A percentile compares a stretch with the other conserved stretches of the same genome.
Conservation (phyloP, 2,329 filamentous ascomycete genomes). For the Botrytis medusae region DNA sequence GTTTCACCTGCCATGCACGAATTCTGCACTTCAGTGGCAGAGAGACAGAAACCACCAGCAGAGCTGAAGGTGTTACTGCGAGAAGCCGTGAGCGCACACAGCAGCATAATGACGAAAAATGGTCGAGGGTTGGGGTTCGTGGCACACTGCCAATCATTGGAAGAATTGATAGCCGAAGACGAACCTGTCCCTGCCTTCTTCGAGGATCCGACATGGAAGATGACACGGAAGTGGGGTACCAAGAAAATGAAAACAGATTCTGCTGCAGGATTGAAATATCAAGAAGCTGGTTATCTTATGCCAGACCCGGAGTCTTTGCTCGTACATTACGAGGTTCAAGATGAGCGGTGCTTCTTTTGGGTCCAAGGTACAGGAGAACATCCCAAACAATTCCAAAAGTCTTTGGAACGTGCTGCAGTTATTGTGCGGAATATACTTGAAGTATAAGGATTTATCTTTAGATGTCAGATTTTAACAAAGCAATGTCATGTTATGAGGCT, state of each 20-base stretch:
- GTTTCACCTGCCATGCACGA: conserved; percentile 24
- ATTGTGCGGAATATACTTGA: neutral
- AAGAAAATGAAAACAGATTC: neutral
- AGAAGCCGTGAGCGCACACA: neutral
- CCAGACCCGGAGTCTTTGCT: neutral
- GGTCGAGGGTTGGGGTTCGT: neutral
- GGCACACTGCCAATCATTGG: neutral
- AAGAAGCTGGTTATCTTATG: neutral
- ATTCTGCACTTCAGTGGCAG: neutral
- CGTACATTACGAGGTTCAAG: conserved; percentile 2
- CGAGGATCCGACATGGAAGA: neutral
- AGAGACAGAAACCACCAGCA: neutral
- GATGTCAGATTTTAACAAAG: neutral
- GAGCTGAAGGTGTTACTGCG: neutral
- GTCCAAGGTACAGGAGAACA: neutral
- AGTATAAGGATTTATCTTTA: neutral
- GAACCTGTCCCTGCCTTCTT: neutral
- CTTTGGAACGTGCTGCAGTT: neutral
- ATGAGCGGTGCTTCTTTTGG: conserved; percentile 1
- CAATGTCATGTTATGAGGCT: no score
- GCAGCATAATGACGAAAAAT: neutral
- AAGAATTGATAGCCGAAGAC: neutral
- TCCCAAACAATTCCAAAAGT: neutral
- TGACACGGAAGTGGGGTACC: neutral
- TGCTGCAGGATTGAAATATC: neutral